Conservation (phyloP, 805 yeast genomes). For the Candida koratica region DNA sequence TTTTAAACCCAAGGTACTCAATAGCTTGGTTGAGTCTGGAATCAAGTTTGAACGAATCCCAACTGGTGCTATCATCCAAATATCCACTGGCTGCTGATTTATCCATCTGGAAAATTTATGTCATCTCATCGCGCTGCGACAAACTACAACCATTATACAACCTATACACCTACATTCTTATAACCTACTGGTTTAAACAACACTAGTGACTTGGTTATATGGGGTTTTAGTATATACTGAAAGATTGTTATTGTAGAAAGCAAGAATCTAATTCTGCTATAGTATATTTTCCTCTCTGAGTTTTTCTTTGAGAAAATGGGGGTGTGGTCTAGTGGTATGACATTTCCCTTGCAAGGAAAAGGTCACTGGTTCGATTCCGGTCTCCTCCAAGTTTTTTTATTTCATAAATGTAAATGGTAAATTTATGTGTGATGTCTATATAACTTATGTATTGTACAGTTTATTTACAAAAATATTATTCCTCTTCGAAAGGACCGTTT, state of each 20-base stretch:
- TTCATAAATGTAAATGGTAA: no score
- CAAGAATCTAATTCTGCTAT: no score
- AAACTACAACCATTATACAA: no score
- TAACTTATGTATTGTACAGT: no score
- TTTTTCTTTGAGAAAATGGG: slow-evolving; percentile 27
- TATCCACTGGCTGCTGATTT: slow-evolving; percentile 62
- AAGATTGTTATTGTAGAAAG: no score
- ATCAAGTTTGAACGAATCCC: slow-evolving; percentile 78
- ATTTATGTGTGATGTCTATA: no score
- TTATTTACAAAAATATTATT: not conserved
- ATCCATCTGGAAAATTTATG: slow-evolving; percentile 11
- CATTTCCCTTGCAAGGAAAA: slow-evolving; percentile 75
- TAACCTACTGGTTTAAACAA: no score
- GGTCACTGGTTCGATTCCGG: slow-evolving; percentile 79
- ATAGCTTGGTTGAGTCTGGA: slow-evolving; percentile 81
- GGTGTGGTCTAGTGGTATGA: slow-evolving; percentile 85
- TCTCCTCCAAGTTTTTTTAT: slow-evolving; percentile 53
- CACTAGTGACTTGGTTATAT: no score
- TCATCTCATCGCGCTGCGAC: slow-evolving; percentile 12
- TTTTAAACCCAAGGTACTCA: slow-evolving; percentile 69
- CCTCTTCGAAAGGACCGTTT: no score
- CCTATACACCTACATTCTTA: no score
- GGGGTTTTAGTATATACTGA: no score
- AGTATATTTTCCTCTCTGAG: no score
- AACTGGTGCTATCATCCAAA: slow-evolving; percentile 64